Conservation (phyloP, 441 rosid species). For the Metrosideros polymorpha region DNA sequence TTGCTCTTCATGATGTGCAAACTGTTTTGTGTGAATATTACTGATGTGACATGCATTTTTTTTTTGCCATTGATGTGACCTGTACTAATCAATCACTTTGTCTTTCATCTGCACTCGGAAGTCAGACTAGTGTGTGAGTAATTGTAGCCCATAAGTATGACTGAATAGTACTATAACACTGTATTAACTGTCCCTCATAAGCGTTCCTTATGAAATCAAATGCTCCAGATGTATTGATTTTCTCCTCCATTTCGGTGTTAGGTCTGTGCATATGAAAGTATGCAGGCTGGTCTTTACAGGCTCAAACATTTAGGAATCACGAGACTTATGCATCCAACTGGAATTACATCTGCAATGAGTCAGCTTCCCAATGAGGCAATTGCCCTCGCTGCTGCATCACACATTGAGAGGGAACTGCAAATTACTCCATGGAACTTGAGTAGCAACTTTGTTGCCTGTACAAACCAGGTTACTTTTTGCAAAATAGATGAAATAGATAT, state of each 20-base stretch:
- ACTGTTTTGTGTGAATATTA: background rate
- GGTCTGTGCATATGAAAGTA: slow-evolving; percentile 98
- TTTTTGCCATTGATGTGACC: background rate
- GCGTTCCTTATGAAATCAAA: background rate
- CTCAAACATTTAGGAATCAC: slow-evolving; percentile 95
- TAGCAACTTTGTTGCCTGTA: slow-evolving; percentile 92
- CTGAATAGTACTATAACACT: background rate
- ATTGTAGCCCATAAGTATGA: background rate
- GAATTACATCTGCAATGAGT: slow-evolving; percentile 80
- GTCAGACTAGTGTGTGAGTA: background rate
- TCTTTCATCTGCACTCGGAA: background rate
- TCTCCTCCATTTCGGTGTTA: slow-evolving; percentile 18
- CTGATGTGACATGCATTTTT: background rate
- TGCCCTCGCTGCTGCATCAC: slow-evolving; percentile 97
- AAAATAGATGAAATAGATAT: background rate
- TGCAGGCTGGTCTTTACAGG: slow-evolving; percentile 91
- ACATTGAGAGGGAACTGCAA: slow-evolving; percentile 94
- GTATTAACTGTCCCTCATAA: background rate
- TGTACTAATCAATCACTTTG: background rate
- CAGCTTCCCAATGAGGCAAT: slow-evolving; percentile 97
- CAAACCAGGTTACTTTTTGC: slow-evolving; percentile 55
- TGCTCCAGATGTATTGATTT: background rate
- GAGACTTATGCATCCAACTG: slow-evolving; percentile 68
- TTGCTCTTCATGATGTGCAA: background rate
- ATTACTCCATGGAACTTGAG: slow-evolving; percentile 98